Evolutionary conservation across 2,329 filamentous ascomycete genomes (phyloP).

Genomic region (Beauveria caledonica): DNA sequence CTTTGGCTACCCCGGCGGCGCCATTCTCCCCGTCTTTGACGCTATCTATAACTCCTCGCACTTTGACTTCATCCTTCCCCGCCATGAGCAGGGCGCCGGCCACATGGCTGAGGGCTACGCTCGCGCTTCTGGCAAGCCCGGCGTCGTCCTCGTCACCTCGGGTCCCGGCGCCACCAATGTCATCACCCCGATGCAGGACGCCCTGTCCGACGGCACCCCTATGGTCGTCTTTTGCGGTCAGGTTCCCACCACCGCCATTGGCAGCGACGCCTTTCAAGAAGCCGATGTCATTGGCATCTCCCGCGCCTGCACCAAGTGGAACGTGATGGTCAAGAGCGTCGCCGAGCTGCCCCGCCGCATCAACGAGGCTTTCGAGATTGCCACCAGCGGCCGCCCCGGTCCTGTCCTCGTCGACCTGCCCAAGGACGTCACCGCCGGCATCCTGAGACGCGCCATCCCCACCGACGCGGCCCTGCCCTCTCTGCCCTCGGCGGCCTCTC

Average conservation of each 20-base stretch:
- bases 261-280: slow-evolving; percentile 95
- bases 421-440: slow-evolving; percentile 87
- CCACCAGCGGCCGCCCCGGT: slow-evolving; percentile 85
- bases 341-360: slow-evolving; percentile 89
- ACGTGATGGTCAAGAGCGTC: slow-evolving; percentile 94
- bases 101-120: slow-evolving; percentile 99
- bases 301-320: slow-evolving; percentile 96
- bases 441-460: slow-evolving; percentile 78
- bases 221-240: slow-evolving; percentile 95
- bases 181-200: slow-evolving; percentile 93
- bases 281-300: slow-evolving; percentile 92
- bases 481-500: slow-evolving; percentile 77
- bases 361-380: slow-evolving; percentile 97
- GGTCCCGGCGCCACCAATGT: slow-evolving; percentile 96
- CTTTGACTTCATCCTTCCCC: slow-evolving; percentile 90
- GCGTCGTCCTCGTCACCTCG: slow-evolving; percentile 93
- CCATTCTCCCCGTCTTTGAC: slow-evolving; percentile 96
- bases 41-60: slow-evolving; percentile 97
- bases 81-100: slow-evolving; percentile 94
- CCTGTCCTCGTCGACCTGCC: slow-evolving; percentile 93
- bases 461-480: slow-evolving; percentile 63
- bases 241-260: slow-evolving; percentile 82
- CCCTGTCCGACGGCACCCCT: slow-evolving; percentile 87
- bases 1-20: slow-evolving; percentile 89
- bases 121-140: slow-evolving; percentile 83